Conservation (phyloP, 2,329 filamentous ascomycete genomes). For the Tolypocladium ovalisporum region DNA sequence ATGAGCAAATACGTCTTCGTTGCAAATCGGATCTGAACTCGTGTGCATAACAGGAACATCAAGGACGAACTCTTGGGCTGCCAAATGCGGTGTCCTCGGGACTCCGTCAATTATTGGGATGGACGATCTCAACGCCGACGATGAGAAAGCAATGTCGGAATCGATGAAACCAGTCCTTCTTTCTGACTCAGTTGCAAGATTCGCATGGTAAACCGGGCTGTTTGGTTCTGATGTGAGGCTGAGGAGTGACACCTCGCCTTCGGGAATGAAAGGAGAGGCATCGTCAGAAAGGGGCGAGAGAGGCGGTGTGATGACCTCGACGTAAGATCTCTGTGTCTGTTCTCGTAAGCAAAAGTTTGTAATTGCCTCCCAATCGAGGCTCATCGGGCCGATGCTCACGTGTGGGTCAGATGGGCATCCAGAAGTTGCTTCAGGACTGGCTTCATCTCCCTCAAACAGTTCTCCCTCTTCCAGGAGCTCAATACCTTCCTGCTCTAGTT, state of each 20-base stretch:
- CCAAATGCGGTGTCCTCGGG: background rate
- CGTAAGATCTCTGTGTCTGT: background rate
- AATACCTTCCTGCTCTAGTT: slow-evolving; percentile 14
- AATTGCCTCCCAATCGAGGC: background rate
- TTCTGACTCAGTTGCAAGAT: slow-evolving; percentile 4
- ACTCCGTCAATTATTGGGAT: background rate
- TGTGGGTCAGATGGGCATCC: background rate
- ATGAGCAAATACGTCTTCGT: background rate
- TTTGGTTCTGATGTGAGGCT: slow-evolving; percentile 19
- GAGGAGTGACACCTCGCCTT: slow-evolving; percentile 8
- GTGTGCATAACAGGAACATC: slow-evolving; percentile 12
- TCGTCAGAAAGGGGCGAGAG: slow-evolving; percentile 15
- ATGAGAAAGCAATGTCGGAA: slow-evolving; percentile 8
- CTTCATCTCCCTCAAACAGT: background rate
- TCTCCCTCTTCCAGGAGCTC: background rate
- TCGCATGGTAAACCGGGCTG: slow-evolving; percentile 9
- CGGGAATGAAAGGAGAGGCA: slow-evolving; percentile 10
- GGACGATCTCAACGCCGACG: slow-evolving; percentile 7
- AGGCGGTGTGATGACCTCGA: slow-evolving; percentile 12
- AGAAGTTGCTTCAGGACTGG: too few relatives aligned
- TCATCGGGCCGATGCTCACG: background rate
- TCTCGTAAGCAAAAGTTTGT: background rate
- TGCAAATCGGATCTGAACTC: slow-evolving; percentile 4
- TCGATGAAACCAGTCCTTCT: slow-evolving; percentile 7
- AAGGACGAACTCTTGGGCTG: slow-evolving; percentile 5